phyloP scores from a whole-genome alignment of 441 rosid species.

The Populus hybrid region DNA sequence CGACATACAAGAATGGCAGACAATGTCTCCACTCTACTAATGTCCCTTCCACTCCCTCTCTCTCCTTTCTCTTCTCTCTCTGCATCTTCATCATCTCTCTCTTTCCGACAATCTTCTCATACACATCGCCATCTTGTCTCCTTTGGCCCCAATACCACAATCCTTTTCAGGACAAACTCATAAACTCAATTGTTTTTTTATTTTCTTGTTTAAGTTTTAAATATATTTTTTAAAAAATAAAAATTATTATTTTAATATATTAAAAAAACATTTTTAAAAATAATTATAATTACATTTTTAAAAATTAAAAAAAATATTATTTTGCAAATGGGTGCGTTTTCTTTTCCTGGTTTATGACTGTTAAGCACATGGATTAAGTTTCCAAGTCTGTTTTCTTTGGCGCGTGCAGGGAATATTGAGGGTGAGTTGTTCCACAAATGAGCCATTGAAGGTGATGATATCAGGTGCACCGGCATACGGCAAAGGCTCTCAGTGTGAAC shows the following conservation, averaged over 20 bases:
- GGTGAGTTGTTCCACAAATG: constrained; percentile 49
- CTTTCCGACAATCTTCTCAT: constrained; percentile 20
- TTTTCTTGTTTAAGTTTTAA: not conserved
- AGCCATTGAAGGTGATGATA: constrained; percentile 88
- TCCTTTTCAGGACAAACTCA: constrained; percentile 22
- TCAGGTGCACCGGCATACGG: constrained; percentile 96
- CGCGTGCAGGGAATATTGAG: constrained; percentile 31
- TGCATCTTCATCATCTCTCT: constrained; percentile 17
- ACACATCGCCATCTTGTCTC: constrained; percentile 22
- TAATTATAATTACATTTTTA: no score
- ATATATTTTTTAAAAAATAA: no score
- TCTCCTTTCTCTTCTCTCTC: constrained; percentile 10
- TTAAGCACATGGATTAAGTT: not conserved
- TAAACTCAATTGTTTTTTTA: not conserved
- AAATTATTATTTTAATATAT: no score
- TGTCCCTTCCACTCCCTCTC: constrained; percentile 22
- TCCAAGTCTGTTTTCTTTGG: not conserved
- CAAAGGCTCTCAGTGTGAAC: constrained; percentile 89
- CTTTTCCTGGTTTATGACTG: not conserved
- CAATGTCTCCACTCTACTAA: constrained; percentile 31
- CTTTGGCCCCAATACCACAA: constrained; percentile 13
- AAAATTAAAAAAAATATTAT: no score
- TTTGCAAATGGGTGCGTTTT: no score
- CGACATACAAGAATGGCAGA: not conserved
- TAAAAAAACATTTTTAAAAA: no score